A percentile compares a stretch with the other conserved stretches of the same genome.
These are phyloP conservation scores for Phaeotremella skinneri DNA, from an alignment of 768 basidiomycete genomes.

Conservation along the genomic window DNA sequence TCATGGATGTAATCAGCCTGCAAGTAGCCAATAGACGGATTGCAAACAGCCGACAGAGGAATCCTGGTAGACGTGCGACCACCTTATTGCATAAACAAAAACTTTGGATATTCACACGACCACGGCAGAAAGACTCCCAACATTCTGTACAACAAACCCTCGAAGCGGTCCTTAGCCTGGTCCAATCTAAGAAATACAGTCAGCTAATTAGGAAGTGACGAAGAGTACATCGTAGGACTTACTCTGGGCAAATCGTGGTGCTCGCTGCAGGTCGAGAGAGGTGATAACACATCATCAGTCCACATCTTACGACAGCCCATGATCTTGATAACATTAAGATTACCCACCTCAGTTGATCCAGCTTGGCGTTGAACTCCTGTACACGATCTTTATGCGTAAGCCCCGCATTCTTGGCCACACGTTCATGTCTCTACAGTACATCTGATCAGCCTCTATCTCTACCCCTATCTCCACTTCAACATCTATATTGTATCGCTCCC, in stretches of 20 bases:
- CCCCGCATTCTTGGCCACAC: conserved; percentile 40
- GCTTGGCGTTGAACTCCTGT: conserved; percentile 43
- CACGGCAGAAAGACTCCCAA: no score
- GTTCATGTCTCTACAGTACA: conserved; percentile 37
- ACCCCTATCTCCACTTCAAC: not conserved
- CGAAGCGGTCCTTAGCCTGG: conserved; percentile 33
- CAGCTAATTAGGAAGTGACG: not conserved
- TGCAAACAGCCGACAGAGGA: no score
- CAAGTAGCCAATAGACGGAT: no score
- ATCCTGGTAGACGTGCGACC: no score
- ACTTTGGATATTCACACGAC: no score
- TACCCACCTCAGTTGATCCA: conserved; percentile 45
- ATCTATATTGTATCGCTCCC: not conserved
- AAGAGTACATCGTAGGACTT: conserved; percentile 12
- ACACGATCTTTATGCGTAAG: conserved; percentile 51
- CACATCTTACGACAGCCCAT: not conserved
- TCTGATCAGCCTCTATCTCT: not conserved
- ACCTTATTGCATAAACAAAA: no score
- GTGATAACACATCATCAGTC: no score
- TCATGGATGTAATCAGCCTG: no score
- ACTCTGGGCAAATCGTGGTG: conserved; percentile 52
- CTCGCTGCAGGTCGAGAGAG: conserved; percentile 31
- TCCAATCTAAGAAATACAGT: conserved; percentile 31
- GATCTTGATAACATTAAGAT: not conserved
- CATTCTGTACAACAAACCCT: no score